These are phyloP conservation scores for Penicillium sclerotigenum DNA, from an alignment of 2,329 filamentous ascomycete genomes.

Conservation along the genomic window DNA sequence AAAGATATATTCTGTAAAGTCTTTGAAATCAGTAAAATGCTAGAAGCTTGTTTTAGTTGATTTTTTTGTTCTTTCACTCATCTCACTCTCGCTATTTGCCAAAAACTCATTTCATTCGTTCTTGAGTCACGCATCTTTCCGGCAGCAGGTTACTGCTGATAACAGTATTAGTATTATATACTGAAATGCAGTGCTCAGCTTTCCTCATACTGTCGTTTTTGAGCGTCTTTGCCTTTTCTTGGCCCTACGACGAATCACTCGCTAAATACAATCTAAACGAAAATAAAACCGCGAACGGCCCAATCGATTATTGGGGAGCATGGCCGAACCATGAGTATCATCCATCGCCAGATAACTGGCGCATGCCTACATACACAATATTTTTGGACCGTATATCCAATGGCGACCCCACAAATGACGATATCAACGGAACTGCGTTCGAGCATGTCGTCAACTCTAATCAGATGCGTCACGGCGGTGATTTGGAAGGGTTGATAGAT, in stretches of 20 bases:
- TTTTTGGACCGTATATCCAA: conserved; percentile 64
- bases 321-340: conserved; percentile 52
- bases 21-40: neutral
- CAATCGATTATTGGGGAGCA: conserved; percentile 57
- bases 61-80: conserved; percentile 2
- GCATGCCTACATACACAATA: conserved; percentile 63
- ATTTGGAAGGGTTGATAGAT: conserved; percentile 56
- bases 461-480: conserved; percentile 62
- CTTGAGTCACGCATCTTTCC: neutral
- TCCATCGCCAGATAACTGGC: conserved; percentile 59
- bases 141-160: conserved; percentile 5
- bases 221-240: conserved; percentile 16
- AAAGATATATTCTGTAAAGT: neutral
- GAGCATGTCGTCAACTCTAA: conserved; percentile 60
- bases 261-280: conserved; percentile 60
- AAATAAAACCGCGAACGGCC: conserved; percentile 53
- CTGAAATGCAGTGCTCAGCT: conserved; percentile 7
- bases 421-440: conserved; percentile 43
- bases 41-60: neutral
- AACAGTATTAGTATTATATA: neutral
- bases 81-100: conserved; percentile 2
- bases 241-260: conserved; percentile 50
- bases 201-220: conserved; percentile 7
- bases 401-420: conserved; percentile 62
- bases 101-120: neutral